phyloP scores from a whole-genome alignment of 768 basidiomycete genomes.

The Pleurotus sapidus region DNA sequence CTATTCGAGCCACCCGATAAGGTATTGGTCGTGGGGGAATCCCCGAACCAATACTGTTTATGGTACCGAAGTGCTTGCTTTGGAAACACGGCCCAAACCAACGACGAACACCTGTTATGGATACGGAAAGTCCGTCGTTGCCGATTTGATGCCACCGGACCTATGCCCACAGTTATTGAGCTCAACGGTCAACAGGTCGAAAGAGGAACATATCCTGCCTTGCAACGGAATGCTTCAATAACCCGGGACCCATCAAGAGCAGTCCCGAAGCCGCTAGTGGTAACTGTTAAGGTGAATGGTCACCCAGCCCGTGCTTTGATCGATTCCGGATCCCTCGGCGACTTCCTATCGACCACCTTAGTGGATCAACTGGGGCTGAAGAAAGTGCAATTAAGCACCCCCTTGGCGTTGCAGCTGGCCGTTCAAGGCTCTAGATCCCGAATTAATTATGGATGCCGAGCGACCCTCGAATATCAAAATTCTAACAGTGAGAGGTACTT shows the following conservation, averaged over 20 bases:
- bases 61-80: no score
- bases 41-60: no score
- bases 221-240: slow-evolving; percentile 7
- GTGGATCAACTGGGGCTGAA: slow-evolving; percentile 31
- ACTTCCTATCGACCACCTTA: slow-evolving; percentile 31
- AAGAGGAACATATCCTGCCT: neutral
- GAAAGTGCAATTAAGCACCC: slow-evolving; percentile 21
- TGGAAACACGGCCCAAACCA: no score
- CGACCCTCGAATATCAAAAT: slow-evolving; percentile 26
- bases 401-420: slow-evolving; percentile 32
- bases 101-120: neutral
- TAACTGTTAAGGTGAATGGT: slow-evolving; percentile 26
- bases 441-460: slow-evolving; percentile 23
- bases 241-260: slow-evolving; percentile 8
- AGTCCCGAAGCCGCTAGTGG: slow-evolving; percentile 26
- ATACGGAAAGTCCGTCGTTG: neutral
- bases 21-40: neutral
- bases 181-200: neutral
- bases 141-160: neutral
- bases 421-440: slow-evolving; percentile 33
- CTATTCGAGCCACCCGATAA: neutral
- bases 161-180: neutral
- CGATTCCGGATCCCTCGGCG: slow-evolving; percentile 34
- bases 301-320: slow-evolving; percentile 27
- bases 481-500: slow-evolving; percentile 19